Evolutionary conservation across 495 filamentous ascomycete genomes (phyloP), one percentile per base, ranked within the genome.

Genomic region (Cairneyella variabilis): DNA sequence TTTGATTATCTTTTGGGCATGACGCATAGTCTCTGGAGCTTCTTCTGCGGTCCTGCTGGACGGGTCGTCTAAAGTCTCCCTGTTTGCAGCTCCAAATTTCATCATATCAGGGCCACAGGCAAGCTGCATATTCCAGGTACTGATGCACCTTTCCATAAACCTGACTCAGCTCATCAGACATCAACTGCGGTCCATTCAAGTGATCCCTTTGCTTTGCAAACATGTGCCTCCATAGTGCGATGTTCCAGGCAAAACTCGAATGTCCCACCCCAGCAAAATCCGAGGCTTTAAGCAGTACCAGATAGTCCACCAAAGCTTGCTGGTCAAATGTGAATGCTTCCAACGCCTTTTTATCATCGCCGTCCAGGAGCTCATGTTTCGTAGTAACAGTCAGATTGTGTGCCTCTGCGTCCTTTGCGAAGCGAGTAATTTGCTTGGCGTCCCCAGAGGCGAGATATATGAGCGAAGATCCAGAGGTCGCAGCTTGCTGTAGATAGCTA

Each of bases 261-360:
- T 49, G 50, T 14, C 49, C 54, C 51, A 61, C 34, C 16, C 58
- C 58, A 12, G 44, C 54, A 52, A 61, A 61, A 11, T 57, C 58
- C 21, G 40, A 37, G 9, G 49, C 50, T 32, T 54, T 61, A 18
- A 42, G 26, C 41, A 61, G 32, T 3, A 61, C 50, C 54, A 61
- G 32, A 42, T 26, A 61, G 25, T 61, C 58, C 11, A 61, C 51
- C 18, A 61, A 18, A 5, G 28, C 20, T 34, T 54, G 54, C 34
- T 61, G 58, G 27, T 61, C 54, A 12, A 2, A 22, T 16, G 26
- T 11, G 26, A 53, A n/a, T 10, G 25, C 11, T 9, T 43, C 22
- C 21, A 53, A 16, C 27, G 8, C 10, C 14, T 34, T 18, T 25
- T 1, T 8, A 14, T 43, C 27, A 1, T 53, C 12, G 3, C 11